phyloP scores from a whole-genome alignment of 2,329 filamentous ascomycete genomes.

The Reticulascus tulasneorum region DNA sequence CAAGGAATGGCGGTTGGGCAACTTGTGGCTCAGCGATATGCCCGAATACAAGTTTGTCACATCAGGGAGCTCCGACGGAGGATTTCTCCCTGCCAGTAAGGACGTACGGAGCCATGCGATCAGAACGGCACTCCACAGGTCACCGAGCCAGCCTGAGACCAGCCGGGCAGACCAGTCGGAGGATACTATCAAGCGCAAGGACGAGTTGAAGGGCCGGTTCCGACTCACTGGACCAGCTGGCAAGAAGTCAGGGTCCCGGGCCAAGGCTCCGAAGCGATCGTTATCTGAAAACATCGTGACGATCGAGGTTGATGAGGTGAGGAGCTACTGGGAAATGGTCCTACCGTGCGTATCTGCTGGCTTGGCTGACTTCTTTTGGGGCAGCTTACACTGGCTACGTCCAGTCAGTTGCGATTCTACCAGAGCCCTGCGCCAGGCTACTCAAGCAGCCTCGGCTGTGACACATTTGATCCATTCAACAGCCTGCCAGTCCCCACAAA shows the following conservation, averaged over 20 bases:
- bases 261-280: too few relatives aligned
- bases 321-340: too few relatives aligned
- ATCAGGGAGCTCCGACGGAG: slow-evolving; percentile 1
- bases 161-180: slow-evolving; percentile 4
- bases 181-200: slow-evolving; percentile 4
- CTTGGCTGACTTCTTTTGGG: too few relatives aligned
- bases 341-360: too few relatives aligned
- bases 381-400: neutral
- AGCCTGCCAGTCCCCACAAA: slow-evolving; percentile 11
- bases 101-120: slow-evolving; percentile 14
- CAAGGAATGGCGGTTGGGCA: too few relatives aligned
- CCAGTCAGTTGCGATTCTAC: neutral
- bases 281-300: too few relatives aligned
- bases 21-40: too few relatives aligned
- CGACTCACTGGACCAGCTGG: slow-evolving; percentile 1
- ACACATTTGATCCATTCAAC: slow-evolving; percentile 13
- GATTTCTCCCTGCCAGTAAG: slow-evolving; percentile 7
- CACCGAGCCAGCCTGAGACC: slow-evolving; percentile 1
- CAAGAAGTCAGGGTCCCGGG: too few relatives aligned
- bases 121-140: slow-evolving; percentile 10
- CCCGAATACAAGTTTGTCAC: slow-evolving; percentile 14
- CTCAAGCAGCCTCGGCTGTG: slow-evolving; percentile 1
- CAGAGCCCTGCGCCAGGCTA: neutral
- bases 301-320: too few relatives aligned
- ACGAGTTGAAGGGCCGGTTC: slow-evolving; percentile 12